A percentile compares a stretch with the other conserved stretches of the same genome.
Conservation (phyloP, 2,329 filamentous ascomycete genomes). For the Albifimbria verrucaria region DNA sequence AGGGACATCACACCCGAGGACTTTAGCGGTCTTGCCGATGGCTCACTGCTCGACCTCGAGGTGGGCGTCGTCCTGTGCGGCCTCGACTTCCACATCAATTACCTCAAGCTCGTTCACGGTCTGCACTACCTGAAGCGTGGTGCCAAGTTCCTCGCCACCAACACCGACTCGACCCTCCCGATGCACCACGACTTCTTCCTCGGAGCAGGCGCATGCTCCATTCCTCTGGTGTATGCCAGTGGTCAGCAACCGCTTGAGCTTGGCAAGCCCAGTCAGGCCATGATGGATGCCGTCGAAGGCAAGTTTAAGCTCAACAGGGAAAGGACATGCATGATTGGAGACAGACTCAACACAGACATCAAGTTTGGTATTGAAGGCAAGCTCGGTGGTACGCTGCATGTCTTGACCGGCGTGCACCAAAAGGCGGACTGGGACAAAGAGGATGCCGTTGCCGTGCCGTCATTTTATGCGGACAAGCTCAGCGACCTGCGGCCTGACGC, state of each 20-base stretch:
- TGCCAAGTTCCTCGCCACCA: slow-evolving; percentile 87
- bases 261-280: slow-evolving; percentile 94
- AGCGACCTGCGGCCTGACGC: slow-evolving; percentile 58
- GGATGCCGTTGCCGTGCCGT: slow-evolving; percentile 66
- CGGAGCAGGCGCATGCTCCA: slow-evolving; percentile 79
- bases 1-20: slow-evolving; percentile 79
- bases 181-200: slow-evolving; percentile 81
- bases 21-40: slow-evolving; percentile 73
- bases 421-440: slow-evolving; percentile 78
- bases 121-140: slow-evolving; percentile 82
- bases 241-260: slow-evolving; percentile 69
- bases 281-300: slow-evolving; percentile 98
- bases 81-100: slow-evolving; percentile 92
- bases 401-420: slow-evolving; percentile 84
- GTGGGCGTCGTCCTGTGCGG: slow-evolving; percentile 88
- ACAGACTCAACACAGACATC: slow-evolving; percentile 92
- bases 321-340: slow-evolving; percentile 92
- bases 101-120: slow-evolving; percentile 82
- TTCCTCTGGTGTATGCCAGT: slow-evolving; percentile 72
- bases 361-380: slow-evolving; percentile 89
- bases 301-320: slow-evolving; percentile 86
- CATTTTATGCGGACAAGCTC: slow-evolving; percentile 80
- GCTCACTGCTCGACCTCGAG: slow-evolving; percentile 75
- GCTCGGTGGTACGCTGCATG: slow-evolving; percentile 85
- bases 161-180: slow-evolving; percentile 86